phyloP scores from a whole-genome alignment of 1,284 basidiomycete species.

The Trametes hirsuta region DNA sequence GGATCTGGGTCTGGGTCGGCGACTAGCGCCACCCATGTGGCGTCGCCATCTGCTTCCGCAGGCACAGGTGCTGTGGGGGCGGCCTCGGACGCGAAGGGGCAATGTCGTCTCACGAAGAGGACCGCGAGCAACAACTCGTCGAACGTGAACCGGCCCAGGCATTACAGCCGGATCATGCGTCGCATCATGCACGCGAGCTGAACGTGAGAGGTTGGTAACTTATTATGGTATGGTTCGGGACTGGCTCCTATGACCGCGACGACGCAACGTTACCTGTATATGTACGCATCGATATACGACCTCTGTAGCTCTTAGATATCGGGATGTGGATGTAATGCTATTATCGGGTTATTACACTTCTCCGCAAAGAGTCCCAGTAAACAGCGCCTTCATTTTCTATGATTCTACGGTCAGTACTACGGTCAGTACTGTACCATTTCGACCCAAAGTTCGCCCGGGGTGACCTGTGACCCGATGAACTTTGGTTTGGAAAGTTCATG shows the following conservation, averaged over 20 bases:
- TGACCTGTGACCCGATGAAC: too few species aligned
- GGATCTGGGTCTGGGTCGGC: slow-evolving; percentile 17
- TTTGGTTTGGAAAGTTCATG: too few species aligned
- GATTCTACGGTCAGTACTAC: neutral
- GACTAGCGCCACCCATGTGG: slow-evolving; percentile 14
- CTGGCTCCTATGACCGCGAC: slow-evolving; percentile 9
- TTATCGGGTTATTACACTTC: neutral
- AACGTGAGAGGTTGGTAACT: neutral
- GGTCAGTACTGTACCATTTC: too few species aligned
- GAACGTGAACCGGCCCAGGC: slow-evolving; percentile 22
- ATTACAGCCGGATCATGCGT: slow-evolving; percentile 30
- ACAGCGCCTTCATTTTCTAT: neutral
- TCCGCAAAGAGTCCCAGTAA: neutral
- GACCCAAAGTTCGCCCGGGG: too few species aligned
- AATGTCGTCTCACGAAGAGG: slow-evolving; percentile 18
- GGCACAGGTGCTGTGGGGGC: slow-evolving; percentile 7
- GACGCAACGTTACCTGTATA: slow-evolving; percentile 2
- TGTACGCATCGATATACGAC: slow-evolving; percentile 6
- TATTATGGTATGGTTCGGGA: neutral
- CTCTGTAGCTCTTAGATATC: slow-evolving; percentile 9
- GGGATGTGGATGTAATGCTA: neutral
- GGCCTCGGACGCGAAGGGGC: slow-evolving; percentile 11
- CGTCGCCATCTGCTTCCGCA: slow-evolving; percentile 16
- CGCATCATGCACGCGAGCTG: slow-evolving; percentile 20
- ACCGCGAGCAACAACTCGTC: slow-evolving; percentile 8